These are phyloP conservation scores for Canariomyces notabilis DNA, from an alignment of 2,329 filamentous ascomycete species.

Conservation along the genomic window DNA sequence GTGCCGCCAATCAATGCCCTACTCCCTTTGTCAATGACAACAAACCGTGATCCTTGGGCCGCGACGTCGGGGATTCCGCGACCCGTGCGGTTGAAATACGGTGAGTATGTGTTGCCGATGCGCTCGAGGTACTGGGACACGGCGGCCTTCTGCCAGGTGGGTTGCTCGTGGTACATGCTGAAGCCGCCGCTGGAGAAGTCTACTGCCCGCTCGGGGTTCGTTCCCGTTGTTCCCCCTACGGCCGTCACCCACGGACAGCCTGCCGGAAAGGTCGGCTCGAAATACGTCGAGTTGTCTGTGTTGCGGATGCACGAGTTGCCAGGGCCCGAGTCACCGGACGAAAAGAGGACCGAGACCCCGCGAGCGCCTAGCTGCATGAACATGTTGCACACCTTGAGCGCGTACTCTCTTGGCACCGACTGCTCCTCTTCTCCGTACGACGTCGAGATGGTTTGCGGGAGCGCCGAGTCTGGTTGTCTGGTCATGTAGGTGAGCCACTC, in stretches of 20 bases:
- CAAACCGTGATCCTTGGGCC: constrained; percentile 43
- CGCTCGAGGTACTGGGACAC: constrained; percentile 36
- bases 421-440: constrained; percentile 66
- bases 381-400: constrained; percentile 55
- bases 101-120: constrained; percentile 40
- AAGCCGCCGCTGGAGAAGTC: constrained; percentile 40
- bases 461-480: constrained; percentile 40
- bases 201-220: constrained; percentile 26
- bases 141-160: constrained; percentile 36
- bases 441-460: constrained; percentile 59
- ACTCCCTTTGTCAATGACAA: constrained; percentile 26
- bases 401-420: constrained; percentile 56
- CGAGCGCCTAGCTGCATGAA: constrained; percentile 63
- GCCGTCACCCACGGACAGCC: constrained; percentile 54
- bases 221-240: constrained; percentile 51
- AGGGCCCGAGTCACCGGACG: constrained; percentile 55
- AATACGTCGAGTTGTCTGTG: constrained; percentile 47
- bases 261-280: constrained; percentile 51
- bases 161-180: constrained; percentile 40
- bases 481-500: constrained; percentile 57
- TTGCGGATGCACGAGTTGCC: constrained; percentile 56
- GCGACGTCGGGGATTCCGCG: constrained; percentile 48
- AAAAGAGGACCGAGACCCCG: constrained; percentile 61
- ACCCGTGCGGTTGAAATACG: constrained; percentile 39
- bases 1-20: constrained; percentile 26